phyloP scores from a whole-genome alignment of 768 basidiomycete species.

The Kwoniella shandongensis region DNA sequence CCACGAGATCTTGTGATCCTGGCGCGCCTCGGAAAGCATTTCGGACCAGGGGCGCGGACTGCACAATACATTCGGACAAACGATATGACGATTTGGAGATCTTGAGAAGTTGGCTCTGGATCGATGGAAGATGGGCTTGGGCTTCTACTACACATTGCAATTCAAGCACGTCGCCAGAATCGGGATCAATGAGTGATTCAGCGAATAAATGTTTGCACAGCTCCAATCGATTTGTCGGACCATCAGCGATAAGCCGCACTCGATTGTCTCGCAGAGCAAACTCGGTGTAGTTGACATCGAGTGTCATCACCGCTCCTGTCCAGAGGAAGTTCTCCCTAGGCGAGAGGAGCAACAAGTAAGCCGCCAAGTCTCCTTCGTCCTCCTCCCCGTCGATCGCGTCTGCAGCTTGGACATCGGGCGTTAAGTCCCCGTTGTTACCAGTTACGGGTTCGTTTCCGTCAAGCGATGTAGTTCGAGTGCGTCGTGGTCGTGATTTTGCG shows the following conservation, averaged over 20 bases:
- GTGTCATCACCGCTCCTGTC: constrained; percentile 81
- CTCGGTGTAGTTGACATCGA: constrained; percentile 70
- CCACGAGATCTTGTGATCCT: constrained; percentile 62
- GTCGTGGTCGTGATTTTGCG: constrained; percentile 19
- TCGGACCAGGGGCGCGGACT: constrained; percentile 84
- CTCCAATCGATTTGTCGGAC: constrained; percentile 71
- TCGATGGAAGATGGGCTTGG: constrained; percentile 84
- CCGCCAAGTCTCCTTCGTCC: constrained; percentile 36
- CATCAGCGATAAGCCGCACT: constrained; percentile 89
- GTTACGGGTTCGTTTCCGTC: constrained; percentile 39
- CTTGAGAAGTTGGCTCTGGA: constrained; percentile 85
- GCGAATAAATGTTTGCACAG: constrained; percentile 75
- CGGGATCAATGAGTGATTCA: constrained; percentile 59
- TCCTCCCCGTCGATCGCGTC: constrained; percentile 31
- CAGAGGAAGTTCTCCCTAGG: constrained; percentile 84
- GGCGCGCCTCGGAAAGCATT: constrained; percentile 57
- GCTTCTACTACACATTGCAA: constrained; percentile 63
- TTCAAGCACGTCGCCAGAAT: constrained; percentile 35
- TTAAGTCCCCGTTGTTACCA: constrained; percentile 15
- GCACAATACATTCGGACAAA: constrained; percentile 87
- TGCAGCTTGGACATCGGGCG: constrained; percentile 48
- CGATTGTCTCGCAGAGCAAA: constrained; percentile 80
- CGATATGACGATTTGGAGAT: constrained; percentile 86
- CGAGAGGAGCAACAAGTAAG: constrained; percentile 82
- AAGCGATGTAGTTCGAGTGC: neutral